Percentiles rank a stretch among this genome's conserved stretches.
Conservation (phyloP, 2,329 filamentous ascomycete species). For the Cadophora luteo-olivacea region DNA sequence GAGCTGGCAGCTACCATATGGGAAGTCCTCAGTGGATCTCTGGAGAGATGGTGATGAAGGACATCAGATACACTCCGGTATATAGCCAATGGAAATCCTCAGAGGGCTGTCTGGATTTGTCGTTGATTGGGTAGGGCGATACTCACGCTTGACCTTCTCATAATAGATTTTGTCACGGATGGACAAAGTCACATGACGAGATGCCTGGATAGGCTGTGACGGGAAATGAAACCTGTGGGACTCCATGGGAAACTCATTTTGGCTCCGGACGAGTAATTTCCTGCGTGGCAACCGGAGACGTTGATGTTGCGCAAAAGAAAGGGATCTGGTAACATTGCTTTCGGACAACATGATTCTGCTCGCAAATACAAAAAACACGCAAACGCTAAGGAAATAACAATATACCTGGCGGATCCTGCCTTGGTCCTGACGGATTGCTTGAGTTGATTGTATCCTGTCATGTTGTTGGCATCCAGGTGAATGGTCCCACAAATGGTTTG, state of each 20-base stretch:
- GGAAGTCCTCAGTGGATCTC: constrained; percentile 4
- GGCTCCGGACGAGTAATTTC: constrained; percentile 2
- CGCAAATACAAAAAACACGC: constrained; percentile 31
- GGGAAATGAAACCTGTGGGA: constrained; percentile 23
- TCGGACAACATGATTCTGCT: constrained; percentile 39
- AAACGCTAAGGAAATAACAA: constrained; percentile 38
- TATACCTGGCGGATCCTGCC: constrained; percentile 44
- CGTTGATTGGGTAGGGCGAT: constrained; percentile 27
- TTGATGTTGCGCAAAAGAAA: constrained; percentile 31
- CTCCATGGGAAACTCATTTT: constrained; percentile 19
- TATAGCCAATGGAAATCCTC: constrained; percentile 14
- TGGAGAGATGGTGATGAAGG: not conserved
- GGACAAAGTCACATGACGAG: constrained; percentile 26
- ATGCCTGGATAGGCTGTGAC: constrained; percentile 21
- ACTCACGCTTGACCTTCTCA: constrained; percentile 30
- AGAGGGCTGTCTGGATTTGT: constrained; percentile 15
- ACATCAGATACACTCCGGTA: not conserved
- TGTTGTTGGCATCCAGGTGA: constrained; percentile 40
- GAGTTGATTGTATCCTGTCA: constrained; percentile 42
- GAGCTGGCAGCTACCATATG: constrained; percentile 13
- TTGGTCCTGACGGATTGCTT: constrained; percentile 40
- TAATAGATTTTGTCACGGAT: constrained; percentile 18
- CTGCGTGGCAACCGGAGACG: constrained; percentile 24
- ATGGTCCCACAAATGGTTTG: constrained; percentile 38
- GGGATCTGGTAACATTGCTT: constrained; percentile 41